Percentiles rank a stretch among this genome's conserved stretches.
Conservation (phyloP, 2,329 filamentous ascomycete species). For the Talaromyces sp. region DNA sequence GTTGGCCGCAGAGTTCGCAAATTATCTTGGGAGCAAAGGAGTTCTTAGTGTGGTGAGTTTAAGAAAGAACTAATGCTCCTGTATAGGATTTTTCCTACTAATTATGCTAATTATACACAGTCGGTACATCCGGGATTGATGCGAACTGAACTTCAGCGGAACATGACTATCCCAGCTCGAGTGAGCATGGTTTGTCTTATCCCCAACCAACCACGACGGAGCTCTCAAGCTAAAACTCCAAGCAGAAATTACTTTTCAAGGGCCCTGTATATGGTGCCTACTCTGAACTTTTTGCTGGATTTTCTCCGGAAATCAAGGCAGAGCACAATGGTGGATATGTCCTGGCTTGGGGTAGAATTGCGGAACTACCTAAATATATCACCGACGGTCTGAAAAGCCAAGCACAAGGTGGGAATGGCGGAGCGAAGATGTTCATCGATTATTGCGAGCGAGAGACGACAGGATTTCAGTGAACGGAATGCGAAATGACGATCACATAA, state of each 20-base stretch:
- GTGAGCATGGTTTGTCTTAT: conserved; percentile 20
- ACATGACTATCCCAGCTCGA: conserved; percentile 20
- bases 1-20: conserved; percentile 32
- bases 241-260: conserved; percentile 24
- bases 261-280: conserved; percentile 44
- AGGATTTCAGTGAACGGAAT: not conserved
- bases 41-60: conserved; percentile 25
- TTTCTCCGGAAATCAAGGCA: conserved; percentile 43
- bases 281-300: conserved; percentile 48
- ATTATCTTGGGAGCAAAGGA: conserved; percentile 23
- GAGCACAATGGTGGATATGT: conserved; percentile 32
- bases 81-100: conserved; percentile 16
- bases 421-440: conserved; percentile 36
- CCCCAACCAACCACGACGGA: not conserved
- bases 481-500: not conserved
- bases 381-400: conserved; percentile 22
- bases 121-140: conserved; percentile 44
- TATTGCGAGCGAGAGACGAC: conserved; percentile 31
- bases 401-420: conserved; percentile 28
- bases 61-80: conserved; percentile 17
- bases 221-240: not conserved
- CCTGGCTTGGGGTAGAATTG: conserved; percentile 48
- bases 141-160: conserved; percentile 35
- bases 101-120: not conserved
- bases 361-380: conserved; percentile 28